Evolutionary conservation across 345 rosid species (phyloP).

Genomic region (Lagerstroemia speciosa): DNA sequence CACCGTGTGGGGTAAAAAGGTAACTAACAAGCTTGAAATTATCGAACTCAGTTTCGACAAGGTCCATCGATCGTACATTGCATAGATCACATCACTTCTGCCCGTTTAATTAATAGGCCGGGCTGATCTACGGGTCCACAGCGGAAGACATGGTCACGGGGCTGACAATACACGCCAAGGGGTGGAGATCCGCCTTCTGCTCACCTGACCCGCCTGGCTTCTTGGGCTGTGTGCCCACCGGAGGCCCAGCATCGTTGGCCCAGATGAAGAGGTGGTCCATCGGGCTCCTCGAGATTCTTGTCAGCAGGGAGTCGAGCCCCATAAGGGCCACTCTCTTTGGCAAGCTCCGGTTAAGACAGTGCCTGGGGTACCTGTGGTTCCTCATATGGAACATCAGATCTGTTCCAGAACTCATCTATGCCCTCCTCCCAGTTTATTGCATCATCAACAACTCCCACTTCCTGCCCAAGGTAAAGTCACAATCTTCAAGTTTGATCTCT

Average conservation of each 20-base stretch:
- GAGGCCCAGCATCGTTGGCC: slow-evolving; percentile 25
- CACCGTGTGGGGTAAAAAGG: slow-evolving; percentile 52
- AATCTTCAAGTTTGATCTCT: not conserved
- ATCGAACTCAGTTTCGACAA: slow-evolving; percentile 10
- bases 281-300: too few species aligned
- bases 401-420: slow-evolving; percentile 46
- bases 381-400: slow-evolving; percentile 35
- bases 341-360: slow-evolving; percentile 40
- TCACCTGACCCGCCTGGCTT: too few species aligned
- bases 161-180: slow-evolving; percentile 11
- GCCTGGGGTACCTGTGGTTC: slow-evolving; percentile 25
- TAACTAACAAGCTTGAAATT: slow-evolving; percentile 20
- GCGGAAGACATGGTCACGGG: slow-evolving; percentile 48
- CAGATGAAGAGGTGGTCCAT: too few species aligned
- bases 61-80: too few species aligned
- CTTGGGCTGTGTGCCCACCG: too few species aligned
- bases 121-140: slow-evolving; percentile 58
- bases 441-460: slow-evolving; percentile 43
- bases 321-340: too few species aligned
- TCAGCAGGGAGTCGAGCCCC: too few species aligned
- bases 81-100: not conserved
- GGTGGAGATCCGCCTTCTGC: too few species aligned
- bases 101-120: slow-evolving; percentile 25
- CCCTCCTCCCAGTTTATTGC: slow-evolving; percentile 47
- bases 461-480: slow-evolving; percentile 42